These are phyloP conservation scores for Penicillium paxilli DNA, from an alignment of 495 filamentous ascomycete genomes.

Conservation along the genomic window DNA sequence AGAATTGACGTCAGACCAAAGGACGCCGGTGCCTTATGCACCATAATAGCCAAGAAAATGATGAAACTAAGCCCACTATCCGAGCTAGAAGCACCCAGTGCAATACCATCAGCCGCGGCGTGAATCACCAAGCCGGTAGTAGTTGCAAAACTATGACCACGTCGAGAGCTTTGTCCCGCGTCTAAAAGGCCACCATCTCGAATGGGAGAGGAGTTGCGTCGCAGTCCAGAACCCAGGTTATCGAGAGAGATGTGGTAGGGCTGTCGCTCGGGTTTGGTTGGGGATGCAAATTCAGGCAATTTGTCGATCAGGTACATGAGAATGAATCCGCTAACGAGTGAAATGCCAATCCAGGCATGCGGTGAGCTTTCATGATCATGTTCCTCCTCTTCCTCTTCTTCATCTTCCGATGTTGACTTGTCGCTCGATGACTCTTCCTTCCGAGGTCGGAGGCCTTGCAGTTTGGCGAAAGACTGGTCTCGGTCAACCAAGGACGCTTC, in stretches of 20 bases:
- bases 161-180: constrained; percentile 27
- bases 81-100: constrained; percentile 82
- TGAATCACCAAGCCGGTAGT: constrained; percentile 96
- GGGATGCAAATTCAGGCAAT: constrained; percentile 69
- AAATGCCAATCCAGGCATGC: constrained; percentile 79
- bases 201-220: constrained; percentile 50
- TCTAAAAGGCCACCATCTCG: constrained; percentile 42
- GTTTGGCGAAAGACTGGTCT: constrained; percentile 7
- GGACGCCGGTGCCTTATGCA: constrained; percentile 95
- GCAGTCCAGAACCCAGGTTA: constrained; percentile 62
- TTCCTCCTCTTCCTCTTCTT: constrained; percentile 31
- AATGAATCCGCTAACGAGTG: constrained; percentile 85
- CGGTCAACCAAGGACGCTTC: constrained; percentile 5
- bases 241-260: constrained; percentile 79
- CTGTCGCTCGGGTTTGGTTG: constrained; percentile 50
- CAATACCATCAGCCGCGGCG: constrained; percentile 93
- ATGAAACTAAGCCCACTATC: constrained; percentile 77
- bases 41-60: constrained; percentile 94
- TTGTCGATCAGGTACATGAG: constrained; percentile 97
- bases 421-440: constrained; percentile 36
- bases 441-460: constrained; percentile 13
- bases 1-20: constrained; percentile 91
- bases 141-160: constrained; percentile 60
- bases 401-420: constrained; percentile 38
- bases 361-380: constrained; percentile 47